Percentiles rank a stretch among this genome's conserved stretches.
phyloP scores from a whole-genome alignment of 176 grass and related monocot species.

The Microstegium vimineum region DNA sequence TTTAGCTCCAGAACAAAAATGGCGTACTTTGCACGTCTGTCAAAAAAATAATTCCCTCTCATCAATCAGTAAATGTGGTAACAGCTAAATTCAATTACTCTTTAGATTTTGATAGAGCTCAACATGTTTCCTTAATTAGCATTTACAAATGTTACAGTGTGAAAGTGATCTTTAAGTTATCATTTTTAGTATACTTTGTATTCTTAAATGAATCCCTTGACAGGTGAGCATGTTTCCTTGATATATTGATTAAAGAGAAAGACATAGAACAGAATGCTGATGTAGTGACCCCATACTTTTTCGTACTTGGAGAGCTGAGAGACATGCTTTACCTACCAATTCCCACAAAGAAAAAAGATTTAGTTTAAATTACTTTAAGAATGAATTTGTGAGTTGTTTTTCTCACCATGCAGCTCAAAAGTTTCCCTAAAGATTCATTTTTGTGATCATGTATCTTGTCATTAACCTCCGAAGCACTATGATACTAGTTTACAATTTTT shows the following conservation, averaged over 20 bases:
- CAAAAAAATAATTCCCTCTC: background rate
- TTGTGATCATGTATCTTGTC: background rate
- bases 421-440: background rate
- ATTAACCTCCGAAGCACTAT: background rate
- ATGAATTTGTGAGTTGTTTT: background rate
- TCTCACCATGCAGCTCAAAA: background rate
- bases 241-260: conserved; percentile 13
- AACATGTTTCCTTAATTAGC: background rate
- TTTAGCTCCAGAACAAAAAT: conserved; percentile 16
- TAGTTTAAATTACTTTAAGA: background rate
- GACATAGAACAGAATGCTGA: conserved; percentile 2
- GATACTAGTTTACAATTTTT: background rate
- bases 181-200: background rate
- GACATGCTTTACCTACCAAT: background rate
- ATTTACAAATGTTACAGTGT: background rate
- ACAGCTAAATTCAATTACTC: background rate
- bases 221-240: background rate
- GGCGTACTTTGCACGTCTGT: background rate
- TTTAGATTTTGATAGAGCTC: background rate
- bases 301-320: conserved; percentile 7
- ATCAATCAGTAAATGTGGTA: background rate
- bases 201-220: background rate
- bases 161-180: background rate
- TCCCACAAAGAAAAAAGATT: background rate
- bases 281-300: background rate